These are phyloP conservation scores for Fusarium papillatum DNA, from an alignment of 2,329 filamentous ascomycete species.

Conservation along the genomic window DNA sequence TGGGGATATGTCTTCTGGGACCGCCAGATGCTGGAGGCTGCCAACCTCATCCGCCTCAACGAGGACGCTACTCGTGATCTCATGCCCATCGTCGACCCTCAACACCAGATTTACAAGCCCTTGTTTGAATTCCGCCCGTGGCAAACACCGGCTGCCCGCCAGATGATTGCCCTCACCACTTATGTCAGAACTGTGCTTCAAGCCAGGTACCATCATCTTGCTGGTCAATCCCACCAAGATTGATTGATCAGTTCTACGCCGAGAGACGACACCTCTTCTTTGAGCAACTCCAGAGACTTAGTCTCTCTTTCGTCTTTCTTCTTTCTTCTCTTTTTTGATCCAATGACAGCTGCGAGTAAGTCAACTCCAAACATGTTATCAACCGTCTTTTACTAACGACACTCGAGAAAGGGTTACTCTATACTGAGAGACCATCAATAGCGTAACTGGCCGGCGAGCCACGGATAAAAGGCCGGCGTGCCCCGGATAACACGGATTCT, in stretches of 20 bases:
- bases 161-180: neutral
- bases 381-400: too few relatives aligned
- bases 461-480: neutral
- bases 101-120: neutral
- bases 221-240: too few relatives aligned
- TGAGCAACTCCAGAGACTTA: neutral
- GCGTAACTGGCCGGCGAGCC: too few relatives aligned
- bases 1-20: slow-evolving; percentile 31
- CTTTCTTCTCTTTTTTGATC: neutral
- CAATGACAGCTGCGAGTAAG: neutral
- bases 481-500: neutral
- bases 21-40: slow-evolving; percentile 11
- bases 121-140: neutral
- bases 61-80: neutral
- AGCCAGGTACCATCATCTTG: too few relatives aligned
- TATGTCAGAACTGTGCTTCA: neutral
- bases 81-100: neutral
- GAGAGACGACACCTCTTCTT: neutral
- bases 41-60: neutral
- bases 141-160: neutral
- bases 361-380: neutral
- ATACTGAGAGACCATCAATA: too few relatives aligned
- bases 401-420: too few relatives aligned
- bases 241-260: too few relatives aligned
- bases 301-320: neutral